These are phyloP conservation scores for Asterochloris erici DNA, from an alignment of 139 green algal species.

Conservation along the genomic window DNA sequence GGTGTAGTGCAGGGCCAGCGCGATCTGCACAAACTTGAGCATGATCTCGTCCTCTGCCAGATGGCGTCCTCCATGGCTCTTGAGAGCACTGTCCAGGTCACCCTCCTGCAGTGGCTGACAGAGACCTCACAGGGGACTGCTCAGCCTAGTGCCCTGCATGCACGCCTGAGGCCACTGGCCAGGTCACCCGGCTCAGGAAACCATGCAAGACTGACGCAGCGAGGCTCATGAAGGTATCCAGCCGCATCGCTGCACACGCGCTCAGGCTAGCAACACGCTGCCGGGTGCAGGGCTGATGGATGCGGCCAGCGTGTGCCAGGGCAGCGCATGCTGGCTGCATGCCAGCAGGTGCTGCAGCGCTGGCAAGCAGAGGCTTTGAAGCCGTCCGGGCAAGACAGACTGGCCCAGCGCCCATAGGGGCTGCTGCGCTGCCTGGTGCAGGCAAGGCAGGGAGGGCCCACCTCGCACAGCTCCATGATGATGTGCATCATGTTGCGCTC, in stretches of 20 bases:
- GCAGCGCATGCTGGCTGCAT: neutral
- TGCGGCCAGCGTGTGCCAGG: neutral
- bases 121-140: neutral
- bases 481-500: slow-evolving; percentile 50
- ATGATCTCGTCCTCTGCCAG: slow-evolving; percentile 73
- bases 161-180: neutral
- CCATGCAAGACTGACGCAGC: too few relatives aligned
- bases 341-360: neutral
- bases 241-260: too few relatives aligned
- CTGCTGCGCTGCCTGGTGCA: neutral
- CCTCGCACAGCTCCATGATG: slow-evolving; percentile 69
- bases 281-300: too few relatives aligned
- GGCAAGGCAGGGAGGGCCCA: neutral
- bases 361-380: neutral
- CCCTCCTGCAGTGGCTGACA: slow-evolving; percentile 37
- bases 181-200: neutral
- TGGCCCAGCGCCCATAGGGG: neutral
- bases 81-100: slow-evolving; percentile 51
- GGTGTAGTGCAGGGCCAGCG: slow-evolving; percentile 56
- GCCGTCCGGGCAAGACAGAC: too few relatives aligned
- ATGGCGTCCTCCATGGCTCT: slow-evolving; percentile 30
- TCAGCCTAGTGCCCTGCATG: too few relatives aligned
- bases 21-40: slow-evolving; percentile 75
- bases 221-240: too few relatives aligned
- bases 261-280: too few relatives aligned